These are phyloP conservation scores for Starmerella bombicola DNA, from an alignment of 805 yeast genomes.

Conservation along the genomic window DNA sequence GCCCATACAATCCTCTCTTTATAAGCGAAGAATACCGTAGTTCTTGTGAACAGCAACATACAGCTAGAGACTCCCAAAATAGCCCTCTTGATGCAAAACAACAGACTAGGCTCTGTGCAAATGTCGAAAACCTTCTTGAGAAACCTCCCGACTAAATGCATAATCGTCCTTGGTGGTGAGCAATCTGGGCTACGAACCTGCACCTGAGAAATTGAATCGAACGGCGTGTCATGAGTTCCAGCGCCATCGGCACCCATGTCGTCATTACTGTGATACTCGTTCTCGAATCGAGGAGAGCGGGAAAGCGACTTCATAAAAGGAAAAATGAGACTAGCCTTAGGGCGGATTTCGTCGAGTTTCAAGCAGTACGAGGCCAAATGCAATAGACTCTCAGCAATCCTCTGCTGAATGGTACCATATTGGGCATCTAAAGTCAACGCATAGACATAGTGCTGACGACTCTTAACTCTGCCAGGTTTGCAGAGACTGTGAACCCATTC, in stretches of 20 bases:
- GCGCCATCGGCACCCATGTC: not conserved
- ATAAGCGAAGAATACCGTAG: slow-evolving; percentile 23
- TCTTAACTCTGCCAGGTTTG: not conserved
- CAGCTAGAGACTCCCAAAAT: slow-evolving; percentile 14
- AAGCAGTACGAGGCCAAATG: slow-evolving; percentile 7
- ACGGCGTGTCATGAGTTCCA: not conserved
- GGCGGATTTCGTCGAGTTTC: slow-evolving; percentile 4
- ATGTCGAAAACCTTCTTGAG: slow-evolving; percentile 1
- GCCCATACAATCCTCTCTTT: slow-evolving; percentile 25
- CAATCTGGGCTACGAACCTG: slow-evolving; percentile 25
- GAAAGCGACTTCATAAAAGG: slow-evolving; percentile 9
- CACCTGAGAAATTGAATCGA: slow-evolving; percentile 6
- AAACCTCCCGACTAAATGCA: slow-evolving; percentile 19
- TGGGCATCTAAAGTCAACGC: slow-evolving; percentile 6
- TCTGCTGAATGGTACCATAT: slow-evolving; percentile 5
- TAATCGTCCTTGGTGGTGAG: slow-evolving; percentile 22
- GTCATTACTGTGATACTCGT: slow-evolving; percentile 6
- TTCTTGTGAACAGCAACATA: slow-evolving; percentile 19
- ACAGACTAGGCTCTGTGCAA: slow-evolving; percentile 6
- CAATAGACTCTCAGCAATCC: not conserved
- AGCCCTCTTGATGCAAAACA: slow-evolving; percentile 21
- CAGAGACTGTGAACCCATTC: slow-evolving; percentile 2
- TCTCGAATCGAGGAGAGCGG: slow-evolving; percentile 8
- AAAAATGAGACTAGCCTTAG: slow-evolving; percentile 1
- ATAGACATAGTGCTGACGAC: slow-evolving; percentile 4